Base-by-base conservation (phyloP, 1,284 basidiomycete genomes). In the Flammula alnicola region DNA sequence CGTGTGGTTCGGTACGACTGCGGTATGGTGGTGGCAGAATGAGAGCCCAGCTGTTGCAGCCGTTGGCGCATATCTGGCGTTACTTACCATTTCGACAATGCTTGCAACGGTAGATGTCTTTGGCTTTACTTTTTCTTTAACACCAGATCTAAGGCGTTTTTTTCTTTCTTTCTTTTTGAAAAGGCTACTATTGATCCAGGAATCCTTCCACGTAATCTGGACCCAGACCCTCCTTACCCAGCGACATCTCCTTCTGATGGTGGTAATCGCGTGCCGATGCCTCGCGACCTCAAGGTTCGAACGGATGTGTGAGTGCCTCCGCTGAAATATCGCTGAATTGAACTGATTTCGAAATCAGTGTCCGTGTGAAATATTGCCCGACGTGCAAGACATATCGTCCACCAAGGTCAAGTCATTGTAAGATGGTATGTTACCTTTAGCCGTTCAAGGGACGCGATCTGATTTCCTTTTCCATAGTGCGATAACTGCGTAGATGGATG, bases 401-500 rank as follows among this genome's bases (percentile, higher is more conserved):
- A 11, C 94, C 95, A 5, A 75, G 94, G 50, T 90, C 92, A 29
- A 95, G 91, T 64, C 94, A 97, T 69, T 97, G 94, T 67, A 91
- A 93, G 65, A 82, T 96, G 81, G 91, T 91, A 57, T 62, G 78
- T 60, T 8, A 36, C 26, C 35, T 9, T 33, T 40, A 46, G 59
- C 44, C 51, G 29, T 40, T 40, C 26, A 49, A 46, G 1, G 37
- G 25, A 47, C 25, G 11, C 14, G 35, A 30, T 38, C 40, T 38
- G 27, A 19, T 47, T 44, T 31, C 36, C 27, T 35, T 35, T 33
- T 19, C 36, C 38, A 0, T 60, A 93, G 88, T 97, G 94, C 67
- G 92, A 95, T 59, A 96, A 97, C 65, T 97, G 95, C 63, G 91
- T 96, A 17, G 94, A 96, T 58, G 88, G 86, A 17, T 87, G 84